These are phyloP conservation scores for Colletotrichum chrysophilum DNA, from an alignment of 2,329 filamentous ascomycete genomes.

Conservation along the genomic window DNA sequence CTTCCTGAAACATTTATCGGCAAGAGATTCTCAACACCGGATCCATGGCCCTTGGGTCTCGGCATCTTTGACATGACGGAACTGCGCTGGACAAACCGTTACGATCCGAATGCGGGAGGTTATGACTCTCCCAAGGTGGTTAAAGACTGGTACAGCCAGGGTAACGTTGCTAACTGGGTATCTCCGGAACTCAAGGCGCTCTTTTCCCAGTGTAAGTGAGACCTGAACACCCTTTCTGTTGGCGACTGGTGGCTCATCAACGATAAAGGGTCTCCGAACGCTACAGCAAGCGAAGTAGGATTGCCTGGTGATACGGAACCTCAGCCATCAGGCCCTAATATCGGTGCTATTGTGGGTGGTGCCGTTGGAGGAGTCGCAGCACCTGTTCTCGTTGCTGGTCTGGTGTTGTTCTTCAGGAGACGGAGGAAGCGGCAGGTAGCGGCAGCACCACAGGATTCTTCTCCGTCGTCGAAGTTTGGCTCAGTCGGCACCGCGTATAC, in stretches of 20 bases:
- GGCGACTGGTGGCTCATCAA: not conserved
- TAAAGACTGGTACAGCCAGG: conserved; percentile 36
- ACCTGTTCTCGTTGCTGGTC: conserved; percentile 42
- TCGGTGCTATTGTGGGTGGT: conserved; percentile 51
- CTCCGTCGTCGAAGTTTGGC: not conserved
- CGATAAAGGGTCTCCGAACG: not conserved
- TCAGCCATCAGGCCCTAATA: conserved; percentile 20
- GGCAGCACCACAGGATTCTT: not conserved
- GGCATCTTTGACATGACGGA: conserved; percentile 45
- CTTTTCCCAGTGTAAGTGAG: conserved; percentile 17
- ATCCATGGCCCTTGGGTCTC: conserved; percentile 40
- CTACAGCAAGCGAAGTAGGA: not conserved
- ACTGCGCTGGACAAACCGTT: conserved; percentile 37
- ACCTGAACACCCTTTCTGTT: not conserved
- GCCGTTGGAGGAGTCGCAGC: conserved; percentile 47
- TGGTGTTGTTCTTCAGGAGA: conserved; percentile 44
- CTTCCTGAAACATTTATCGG: fast-evolving
- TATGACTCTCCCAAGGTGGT: conserved; percentile 38
- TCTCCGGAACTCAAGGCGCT: conserved; percentile 27
- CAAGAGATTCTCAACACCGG: conserved; percentile 20
- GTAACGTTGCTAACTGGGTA: conserved; percentile 31
- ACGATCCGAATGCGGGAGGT: conserved; percentile 34
- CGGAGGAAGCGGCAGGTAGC: conserved; percentile 20
- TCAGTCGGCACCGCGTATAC: not conserved
- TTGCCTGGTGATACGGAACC: not conserved